Percentiles rank a stretch among this genome's conserved stretches.
phyloP scores from a whole-genome alignment of 2,329 filamentous ascomycete genomes.

The Phaeomoniella chlamydospora region DNA sequence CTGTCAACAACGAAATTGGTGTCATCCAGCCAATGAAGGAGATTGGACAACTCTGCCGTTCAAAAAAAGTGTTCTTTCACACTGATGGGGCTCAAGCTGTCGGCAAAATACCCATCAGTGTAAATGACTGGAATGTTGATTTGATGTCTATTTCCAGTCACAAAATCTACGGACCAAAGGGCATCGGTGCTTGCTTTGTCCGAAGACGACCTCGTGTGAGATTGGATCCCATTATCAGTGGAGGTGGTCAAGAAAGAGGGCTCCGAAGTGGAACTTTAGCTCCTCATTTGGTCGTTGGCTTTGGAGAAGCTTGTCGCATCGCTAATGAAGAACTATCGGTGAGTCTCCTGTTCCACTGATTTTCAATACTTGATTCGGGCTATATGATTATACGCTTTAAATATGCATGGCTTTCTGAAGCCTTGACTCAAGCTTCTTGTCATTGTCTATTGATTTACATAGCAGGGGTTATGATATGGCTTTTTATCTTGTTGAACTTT shows the following conservation, averaged over 20 bases:
- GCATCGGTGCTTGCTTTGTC: conserved; percentile 91
- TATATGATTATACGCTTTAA: conserved; percentile 65
- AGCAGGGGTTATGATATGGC: conserved; percentile 52
- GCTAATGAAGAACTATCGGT: conserved; percentile 83
- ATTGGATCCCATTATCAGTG: conserved; percentile 88
- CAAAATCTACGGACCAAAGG: conserved; percentile 97
- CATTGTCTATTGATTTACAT: conserved; percentile 41
- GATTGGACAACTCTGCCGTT: conserved; percentile 82
- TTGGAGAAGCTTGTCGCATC: conserved; percentile 89
- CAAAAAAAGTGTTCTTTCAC: conserved; percentile 95
- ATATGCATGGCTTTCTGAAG: conserved; percentile 89
- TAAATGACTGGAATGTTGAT: conserved; percentile 96
- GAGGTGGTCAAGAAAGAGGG: conserved; percentile 90
- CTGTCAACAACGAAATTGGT: conserved; percentile 98
- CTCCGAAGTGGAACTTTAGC: conserved; percentile 87
- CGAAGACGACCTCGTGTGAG: conserved; percentile 84
- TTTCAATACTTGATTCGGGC: conserved; percentile 10
- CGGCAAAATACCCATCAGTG: conserved; percentile 94
- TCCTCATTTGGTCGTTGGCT: conserved; percentile 75
- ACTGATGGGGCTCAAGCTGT: conserved; percentile 93
- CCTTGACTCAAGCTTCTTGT: conserved; percentile 37
- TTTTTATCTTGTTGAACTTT: conserved; percentile 16
- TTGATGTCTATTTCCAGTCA: conserved; percentile 98
- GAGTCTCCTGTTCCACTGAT: conserved; percentile 27
- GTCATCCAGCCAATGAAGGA: conserved; percentile 94